Percentiles rank a stretch among this genome's conserved stretches.
phyloP scores from a whole-genome alignment of 306 rosid species.

The Begonia masoniana region DNA sequence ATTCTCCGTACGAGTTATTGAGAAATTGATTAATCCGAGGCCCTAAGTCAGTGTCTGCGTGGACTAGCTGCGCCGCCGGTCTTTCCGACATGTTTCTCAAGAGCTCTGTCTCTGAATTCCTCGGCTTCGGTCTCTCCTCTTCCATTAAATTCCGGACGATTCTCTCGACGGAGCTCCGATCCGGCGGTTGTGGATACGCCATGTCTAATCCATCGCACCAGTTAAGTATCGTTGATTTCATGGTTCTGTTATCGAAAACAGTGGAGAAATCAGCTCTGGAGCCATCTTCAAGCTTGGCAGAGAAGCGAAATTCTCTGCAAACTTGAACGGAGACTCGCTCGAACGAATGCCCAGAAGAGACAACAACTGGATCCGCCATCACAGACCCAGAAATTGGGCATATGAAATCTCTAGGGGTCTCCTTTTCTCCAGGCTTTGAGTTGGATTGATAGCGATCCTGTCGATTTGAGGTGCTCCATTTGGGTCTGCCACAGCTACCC shows the following conservation, averaged over 20 bases:
- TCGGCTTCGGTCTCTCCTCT: background rate
- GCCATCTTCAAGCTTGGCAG: slow-evolving; percentile 44
- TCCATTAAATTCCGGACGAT: slow-evolving; percentile 19
- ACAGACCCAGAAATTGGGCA: slow-evolving; percentile 56
- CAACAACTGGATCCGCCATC: slow-evolving; percentile 91
- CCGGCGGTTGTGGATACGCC: slow-evolving; percentile 36
- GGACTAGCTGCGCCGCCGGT: slow-evolving; percentile 48
- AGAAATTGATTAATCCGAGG: slow-evolving; percentile 38
- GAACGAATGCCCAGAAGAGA: slow-evolving; percentile 79
- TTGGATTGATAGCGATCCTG: slow-evolving; percentile 18
- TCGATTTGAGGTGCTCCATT: background rate
- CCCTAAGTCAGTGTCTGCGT: slow-evolving; percentile 76
- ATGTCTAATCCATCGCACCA: slow-evolving; percentile 43
- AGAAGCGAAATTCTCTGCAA: slow-evolving; percentile 37
- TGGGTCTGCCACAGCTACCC: background rate
- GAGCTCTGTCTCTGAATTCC: slow-evolving; percentile 58
- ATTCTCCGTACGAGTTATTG: slow-evolving; percentile 36
- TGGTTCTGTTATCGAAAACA: slow-evolving; percentile 41
- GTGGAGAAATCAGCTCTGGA: slow-evolving; percentile 69
- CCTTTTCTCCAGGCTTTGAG: slow-evolving; percentile 14
- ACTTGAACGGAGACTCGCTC: slow-evolving; percentile 58
- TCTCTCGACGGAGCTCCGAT: slow-evolving; percentile 27
- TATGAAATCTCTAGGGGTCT: slow-evolving; percentile 43
- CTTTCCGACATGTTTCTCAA: slow-evolving; percentile 45
- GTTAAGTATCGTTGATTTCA: slow-evolving; percentile 38